These are phyloP conservation scores for Insectozyma bohioensis DNA, from an alignment of 1,139 yeast species.

Conservation along the genomic window DNA sequence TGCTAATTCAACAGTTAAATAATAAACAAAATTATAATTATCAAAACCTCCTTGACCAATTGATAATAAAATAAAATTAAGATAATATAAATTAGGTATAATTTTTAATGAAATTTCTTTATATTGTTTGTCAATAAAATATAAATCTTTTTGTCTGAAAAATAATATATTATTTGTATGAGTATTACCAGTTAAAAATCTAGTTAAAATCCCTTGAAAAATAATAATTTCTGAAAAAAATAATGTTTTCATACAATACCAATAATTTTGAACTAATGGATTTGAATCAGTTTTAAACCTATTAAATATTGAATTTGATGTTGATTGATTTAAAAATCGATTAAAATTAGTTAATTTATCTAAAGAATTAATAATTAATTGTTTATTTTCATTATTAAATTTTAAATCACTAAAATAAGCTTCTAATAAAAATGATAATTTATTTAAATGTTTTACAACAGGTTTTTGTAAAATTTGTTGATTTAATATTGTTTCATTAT, in stretches of 20 bases:
- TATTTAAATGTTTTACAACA: constrained; percentile 49
- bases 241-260: constrained; percentile 42
- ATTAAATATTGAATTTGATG: constrained; percentile 26
- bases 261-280: constrained; percentile 25
- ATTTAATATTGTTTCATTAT: constrained; percentile 17
- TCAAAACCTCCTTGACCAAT: constrained; percentile 75
- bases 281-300: constrained; percentile 15
- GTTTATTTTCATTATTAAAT: constrained; percentile 17
- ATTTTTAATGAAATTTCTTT: constrained; percentile 34
- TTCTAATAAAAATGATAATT: constrained; percentile 48
- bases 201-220: constrained; percentile 54
- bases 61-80: constrained; percentile 55
- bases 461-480: constrained; percentile 34
- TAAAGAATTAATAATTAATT: constrained; percentile 22
- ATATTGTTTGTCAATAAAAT: constrained; percentile 24
- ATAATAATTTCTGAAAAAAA: constrained; percentile 53
- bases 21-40: constrained; percentile 63
- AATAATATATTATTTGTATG: constrained; percentile 6
- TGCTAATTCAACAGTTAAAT: constrained; percentile 48
- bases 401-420: constrained; percentile 26
- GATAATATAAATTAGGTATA: constrained; percentile 47
- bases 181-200: constrained; percentile 25
- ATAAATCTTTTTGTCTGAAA: constrained; percentile 7
- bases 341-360: constrained; percentile 28
- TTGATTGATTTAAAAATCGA: constrained; percentile 21